Evolutionary conservation across 306 rosid species (phyloP).

Genomic region (Leucaena leucocephala): DNA sequence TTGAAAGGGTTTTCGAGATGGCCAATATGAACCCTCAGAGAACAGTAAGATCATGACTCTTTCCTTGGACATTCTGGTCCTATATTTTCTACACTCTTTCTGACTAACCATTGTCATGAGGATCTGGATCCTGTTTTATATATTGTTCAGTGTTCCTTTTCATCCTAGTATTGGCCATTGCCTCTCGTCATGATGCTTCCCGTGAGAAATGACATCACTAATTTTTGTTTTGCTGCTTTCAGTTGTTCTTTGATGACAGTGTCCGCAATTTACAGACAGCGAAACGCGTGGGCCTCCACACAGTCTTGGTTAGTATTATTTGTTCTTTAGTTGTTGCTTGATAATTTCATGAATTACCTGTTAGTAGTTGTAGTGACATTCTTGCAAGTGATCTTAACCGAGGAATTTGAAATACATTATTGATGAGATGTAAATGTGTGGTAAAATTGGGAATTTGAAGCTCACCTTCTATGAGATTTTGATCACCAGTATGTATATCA

Average conservation of each 20-base stretch:
- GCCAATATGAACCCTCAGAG: conserved; percentile 68
- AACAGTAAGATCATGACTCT: conserved; percentile 56
- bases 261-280: conserved; percentile 64
- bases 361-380: not conserved
- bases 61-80: not conserved
- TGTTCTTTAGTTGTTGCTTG: not conserved
- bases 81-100: not conserved
- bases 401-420: not conserved
- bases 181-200: not conserved
- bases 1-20: conserved; percentile 60
- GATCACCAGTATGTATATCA: not conserved
- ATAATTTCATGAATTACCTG: not conserved
- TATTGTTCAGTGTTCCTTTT: not conserved
- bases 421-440: not conserved
- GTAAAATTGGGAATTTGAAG: not conserved
- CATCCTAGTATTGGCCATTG: not conserved
- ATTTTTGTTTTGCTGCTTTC: conserved; percentile 12
- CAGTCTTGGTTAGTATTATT: conserved; percentile 60
- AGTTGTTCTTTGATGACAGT: conserved; percentile 91
- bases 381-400: not conserved
- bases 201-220: not conserved
- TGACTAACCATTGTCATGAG: not conserved
- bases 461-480: not conserved
- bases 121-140: conserved; percentile 3
- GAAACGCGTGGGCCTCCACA: conserved; percentile 66